Conservation (phyloP, 148 eudicot species). For the Fallopia convolvulus region DNA sequence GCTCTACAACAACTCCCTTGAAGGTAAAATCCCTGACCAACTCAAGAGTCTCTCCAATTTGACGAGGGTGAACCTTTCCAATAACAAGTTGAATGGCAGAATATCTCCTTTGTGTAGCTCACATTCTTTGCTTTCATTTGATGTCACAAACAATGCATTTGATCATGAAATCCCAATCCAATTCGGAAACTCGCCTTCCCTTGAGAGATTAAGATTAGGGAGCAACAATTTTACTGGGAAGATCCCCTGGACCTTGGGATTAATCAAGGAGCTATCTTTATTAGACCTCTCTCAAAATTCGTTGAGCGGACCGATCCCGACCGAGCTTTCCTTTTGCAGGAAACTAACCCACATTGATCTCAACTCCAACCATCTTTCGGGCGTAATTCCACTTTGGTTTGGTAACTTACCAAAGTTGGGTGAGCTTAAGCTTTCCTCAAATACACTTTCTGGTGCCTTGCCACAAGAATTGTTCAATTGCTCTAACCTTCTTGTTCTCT, state of each 20-base stretch:
- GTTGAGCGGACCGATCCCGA: constrained; percentile 61
- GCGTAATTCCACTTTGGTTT: constrained; percentile 67
- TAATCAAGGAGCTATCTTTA: constrained; percentile 36
- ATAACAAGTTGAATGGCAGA: constrained; percentile 71
- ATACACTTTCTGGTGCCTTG: constrained; percentile 57
- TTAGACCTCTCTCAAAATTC: constrained; percentile 74
- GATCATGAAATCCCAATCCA: constrained; percentile 59
- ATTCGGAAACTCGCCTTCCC: constrained; percentile 56
- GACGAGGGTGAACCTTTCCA: constrained; percentile 79
- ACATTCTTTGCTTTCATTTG: constrained; percentile 63
- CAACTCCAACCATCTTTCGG: constrained; percentile 63
- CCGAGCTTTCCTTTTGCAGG: constrained; percentile 57
- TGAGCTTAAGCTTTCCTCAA: constrained; percentile 75
- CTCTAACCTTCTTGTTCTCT: constrained; percentile 68
- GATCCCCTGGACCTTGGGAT: constrained; percentile 71
- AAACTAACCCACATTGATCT: constrained; percentile 73
- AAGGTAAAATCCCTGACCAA: constrained; percentile 64
- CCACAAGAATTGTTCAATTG: constrained; percentile 72
- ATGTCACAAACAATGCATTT: constrained; percentile 73
- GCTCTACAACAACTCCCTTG: constrained; percentile 83
- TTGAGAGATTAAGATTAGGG: constrained; percentile 77
- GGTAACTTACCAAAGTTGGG: constrained; percentile 74
- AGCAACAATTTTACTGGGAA: constrained; percentile 55
- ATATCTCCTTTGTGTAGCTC: constrained; percentile 75
- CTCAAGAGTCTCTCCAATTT: constrained; percentile 46